Conservation (phyloP, 2,329 filamentous ascomycete genomes). For the Fusarium dlaminii region DNA sequence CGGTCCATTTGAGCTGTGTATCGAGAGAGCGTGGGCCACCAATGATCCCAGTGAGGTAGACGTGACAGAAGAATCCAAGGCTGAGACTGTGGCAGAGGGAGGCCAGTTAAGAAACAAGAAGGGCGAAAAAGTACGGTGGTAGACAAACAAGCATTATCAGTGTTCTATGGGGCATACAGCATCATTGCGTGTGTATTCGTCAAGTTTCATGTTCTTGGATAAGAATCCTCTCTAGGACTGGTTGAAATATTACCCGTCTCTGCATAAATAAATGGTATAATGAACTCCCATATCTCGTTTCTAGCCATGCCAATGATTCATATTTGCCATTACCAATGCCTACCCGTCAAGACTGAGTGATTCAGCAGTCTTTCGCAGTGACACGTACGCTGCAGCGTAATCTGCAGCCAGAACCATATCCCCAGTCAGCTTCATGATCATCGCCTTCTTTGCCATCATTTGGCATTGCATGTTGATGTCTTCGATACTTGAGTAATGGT, state of each 20-base stretch:
- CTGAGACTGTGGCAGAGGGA: conserved; percentile 25
- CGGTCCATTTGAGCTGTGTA: conserved; percentile 86
- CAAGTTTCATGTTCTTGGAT: background rate
- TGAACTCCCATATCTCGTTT: background rate
- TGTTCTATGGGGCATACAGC: background rate
- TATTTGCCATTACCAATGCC: conserved; percentile 8
- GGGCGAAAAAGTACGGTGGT: conserved; percentile 53
- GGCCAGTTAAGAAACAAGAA: conserved; percentile 50
- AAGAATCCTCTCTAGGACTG: background rate
- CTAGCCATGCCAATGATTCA: background rate
- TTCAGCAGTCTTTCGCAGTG: conserved; percentile 57
- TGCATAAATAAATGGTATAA: conserved; percentile 31
- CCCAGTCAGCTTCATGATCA: conserved; percentile 75
- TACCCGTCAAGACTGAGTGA: conserved; percentile 40
- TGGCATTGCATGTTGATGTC: conserved; percentile 76
- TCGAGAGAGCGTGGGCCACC: conserved; percentile 91
- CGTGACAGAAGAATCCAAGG: conserved; percentile 23
- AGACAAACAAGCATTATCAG: background rate
- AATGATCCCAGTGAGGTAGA: conserved; percentile 60
- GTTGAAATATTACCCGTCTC: background rate
- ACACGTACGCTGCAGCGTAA: conserved; percentile 72
- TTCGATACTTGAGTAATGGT: conserved; percentile 72
- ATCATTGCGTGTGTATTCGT: conserved; percentile 12
- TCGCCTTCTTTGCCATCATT: conserved; percentile 83
- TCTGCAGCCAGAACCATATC: conserved; percentile 72